These are phyloP conservation scores for Phyllostachys edulis DNA, from an alignment of 176 grass and related monocot genomes.

Conservation along the genomic window DNA sequence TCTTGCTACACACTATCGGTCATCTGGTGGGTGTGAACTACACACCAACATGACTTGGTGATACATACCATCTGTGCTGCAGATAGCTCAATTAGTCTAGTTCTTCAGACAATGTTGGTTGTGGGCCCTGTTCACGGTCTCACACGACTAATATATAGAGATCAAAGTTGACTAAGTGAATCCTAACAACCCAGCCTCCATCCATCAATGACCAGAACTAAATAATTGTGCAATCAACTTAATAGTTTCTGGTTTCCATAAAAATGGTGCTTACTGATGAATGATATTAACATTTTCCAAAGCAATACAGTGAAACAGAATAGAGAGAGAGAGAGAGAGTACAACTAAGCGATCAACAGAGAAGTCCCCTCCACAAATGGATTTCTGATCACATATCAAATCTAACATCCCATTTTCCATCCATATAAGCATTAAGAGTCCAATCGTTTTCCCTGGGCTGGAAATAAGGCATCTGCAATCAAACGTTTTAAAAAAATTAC, in stretches of 20 bases:
- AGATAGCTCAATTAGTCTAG: not conserved
- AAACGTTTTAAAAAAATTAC: conserved; percentile 25
- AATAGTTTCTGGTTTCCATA: not conserved
- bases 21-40: not conserved
- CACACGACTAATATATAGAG: not conserved
- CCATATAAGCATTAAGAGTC: conserved; percentile 74
- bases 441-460: conserved; percentile 89
- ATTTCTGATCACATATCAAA: conserved; percentile 57
- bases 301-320: conserved; percentile 10
- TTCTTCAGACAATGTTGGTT: not conserved
- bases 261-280: conserved; percentile 24
- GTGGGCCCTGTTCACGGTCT: not conserved
- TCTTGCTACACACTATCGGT: not conserved
- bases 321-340: not conserved
- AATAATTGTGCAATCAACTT: not conserved
- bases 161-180: not conserved
- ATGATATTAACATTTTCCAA: not conserved
- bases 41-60: not conserved
- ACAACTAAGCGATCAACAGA: not conserved
- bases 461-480: conserved; percentile 83
- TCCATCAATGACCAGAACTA: not conserved
- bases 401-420: conserved; percentile 87
- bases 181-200: not conserved
- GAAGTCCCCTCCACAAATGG: not conserved
- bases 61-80: not conserved